phyloP scores from a whole-genome alignment of 129 eudicot genomes.

The Centella asiatica region DNA sequence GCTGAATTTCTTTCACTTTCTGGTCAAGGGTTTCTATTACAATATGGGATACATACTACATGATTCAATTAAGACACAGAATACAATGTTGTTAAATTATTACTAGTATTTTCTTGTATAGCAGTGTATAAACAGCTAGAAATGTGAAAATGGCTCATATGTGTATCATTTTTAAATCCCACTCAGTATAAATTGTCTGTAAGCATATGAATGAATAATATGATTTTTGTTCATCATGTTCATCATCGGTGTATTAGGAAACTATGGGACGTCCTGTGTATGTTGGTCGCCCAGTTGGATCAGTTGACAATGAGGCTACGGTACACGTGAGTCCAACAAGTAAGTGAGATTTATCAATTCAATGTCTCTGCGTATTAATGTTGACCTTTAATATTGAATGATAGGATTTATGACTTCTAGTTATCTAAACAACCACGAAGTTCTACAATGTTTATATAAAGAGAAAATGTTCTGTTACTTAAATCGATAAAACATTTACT shows the following conservation, averaged over 20 bases:
- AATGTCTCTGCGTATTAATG: not conserved
- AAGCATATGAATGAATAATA: not conserved
- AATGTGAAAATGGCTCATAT: not conserved
- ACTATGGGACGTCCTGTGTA: slow-evolving; percentile 18
- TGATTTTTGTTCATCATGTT: not conserved
- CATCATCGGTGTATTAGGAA: slow-evolving; percentile 42
- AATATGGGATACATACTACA: not conserved
- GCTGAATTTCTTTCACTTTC: not conserved
- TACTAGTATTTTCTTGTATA: not conserved
- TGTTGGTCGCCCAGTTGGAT: slow-evolving; percentile 22
- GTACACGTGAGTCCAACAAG: slow-evolving; percentile 29
- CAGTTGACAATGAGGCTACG: slow-evolving; percentile 15
- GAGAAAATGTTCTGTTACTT: not conserved
- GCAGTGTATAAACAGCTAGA: not conserved
- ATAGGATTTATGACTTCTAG: not conserved
- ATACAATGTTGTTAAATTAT: not conserved
- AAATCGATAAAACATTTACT: no score
- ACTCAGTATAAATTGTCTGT: no score
- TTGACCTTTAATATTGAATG: not conserved
- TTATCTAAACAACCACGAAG: not conserved
- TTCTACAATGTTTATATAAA: not conserved
- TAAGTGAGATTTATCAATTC: slow-evolving; percentile 29
- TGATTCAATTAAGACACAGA: not conserved
- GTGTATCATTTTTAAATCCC: no score
- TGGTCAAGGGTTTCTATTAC: not conserved